A percentile compares a stretch with the other conserved stretches of the same genome.
Conservation (phyloP, 257 asterid species). For the Primulina huaijiensis region DNA sequence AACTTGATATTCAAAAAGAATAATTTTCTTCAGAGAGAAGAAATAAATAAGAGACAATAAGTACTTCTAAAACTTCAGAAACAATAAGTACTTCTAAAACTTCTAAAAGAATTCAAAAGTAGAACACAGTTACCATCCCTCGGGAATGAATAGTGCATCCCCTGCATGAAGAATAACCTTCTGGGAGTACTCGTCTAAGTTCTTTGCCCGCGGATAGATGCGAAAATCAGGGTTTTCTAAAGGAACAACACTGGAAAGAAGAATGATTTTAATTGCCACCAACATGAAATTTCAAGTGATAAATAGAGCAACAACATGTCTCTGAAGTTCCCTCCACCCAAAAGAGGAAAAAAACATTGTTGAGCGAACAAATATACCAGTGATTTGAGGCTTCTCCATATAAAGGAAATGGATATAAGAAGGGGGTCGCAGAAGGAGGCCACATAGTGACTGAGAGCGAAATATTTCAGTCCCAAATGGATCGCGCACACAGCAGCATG, state of each 20-base stretch:
- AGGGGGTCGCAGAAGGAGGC: constrained; percentile 90
- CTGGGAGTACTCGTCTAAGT: constrained; percentile 52
- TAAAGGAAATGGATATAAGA: constrained; percentile 72
- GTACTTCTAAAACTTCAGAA: no score
- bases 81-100: constrained; percentile 3
- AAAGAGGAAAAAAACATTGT: neutral
- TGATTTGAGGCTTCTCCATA: constrained; percentile 97
- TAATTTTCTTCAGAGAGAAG: neutral
- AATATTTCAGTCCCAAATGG: constrained; percentile 11
- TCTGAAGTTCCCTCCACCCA: constrained; percentile 9
- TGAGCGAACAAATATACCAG: constrained; percentile 48
- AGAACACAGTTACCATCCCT: constrained; percentile 73
- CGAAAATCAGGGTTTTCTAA: constrained; percentile 54
- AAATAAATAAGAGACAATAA: neutral
- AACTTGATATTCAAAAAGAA: constrained; percentile 24
- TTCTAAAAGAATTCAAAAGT: neutral
- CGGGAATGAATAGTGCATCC: constrained; percentile 92
- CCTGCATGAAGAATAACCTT: constrained; percentile 86
- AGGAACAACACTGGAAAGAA: constrained; percentile 59
- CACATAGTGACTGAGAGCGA: constrained; percentile 68
- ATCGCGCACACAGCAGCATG: constrained; percentile 17
- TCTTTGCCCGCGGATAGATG: constrained; percentile 68
- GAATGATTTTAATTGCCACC: constrained; percentile 16
- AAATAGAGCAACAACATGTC: constrained; percentile 6
- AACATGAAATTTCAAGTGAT: constrained; percentile 23